A percentile compares a stretch with the other conserved stretches of the same genome.
Conservation (phyloP, 2,329 filamentous ascomycete genomes). For the Alternaria triticina region DNA sequence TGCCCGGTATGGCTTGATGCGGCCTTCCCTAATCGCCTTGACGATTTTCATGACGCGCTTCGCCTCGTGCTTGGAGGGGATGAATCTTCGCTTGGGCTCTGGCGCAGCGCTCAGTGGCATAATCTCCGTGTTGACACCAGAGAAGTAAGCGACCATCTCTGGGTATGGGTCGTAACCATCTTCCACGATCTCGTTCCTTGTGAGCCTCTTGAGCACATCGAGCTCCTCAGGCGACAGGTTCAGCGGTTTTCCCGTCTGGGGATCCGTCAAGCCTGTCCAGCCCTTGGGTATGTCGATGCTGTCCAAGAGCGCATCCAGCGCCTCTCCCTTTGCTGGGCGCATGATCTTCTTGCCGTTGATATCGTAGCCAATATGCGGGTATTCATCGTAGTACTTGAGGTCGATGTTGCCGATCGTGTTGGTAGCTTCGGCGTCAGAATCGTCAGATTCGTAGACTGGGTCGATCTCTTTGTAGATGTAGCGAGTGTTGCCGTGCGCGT, state of each 20-base stretch:
- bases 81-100: constrained; percentile 92
- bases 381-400: constrained; percentile 93
- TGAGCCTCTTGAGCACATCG: constrained; percentile 84
- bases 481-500: constrained; percentile 88
- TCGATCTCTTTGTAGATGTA: constrained; percentile 96
- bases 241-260: constrained; percentile 89
- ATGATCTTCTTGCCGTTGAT: constrained; percentile 99
- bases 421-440: constrained; percentile 77
- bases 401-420: constrained; percentile 98
- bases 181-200: constrained; percentile 84
- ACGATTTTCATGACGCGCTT: constrained; percentile 98
- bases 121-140: constrained; percentile 77
- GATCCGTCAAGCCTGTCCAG: constrained; percentile 95
- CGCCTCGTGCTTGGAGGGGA: constrained; percentile 95
- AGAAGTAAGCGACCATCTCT: constrained; percentile 93
- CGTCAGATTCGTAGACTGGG: constrained; percentile 94
- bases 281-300: constrained; percentile 97
- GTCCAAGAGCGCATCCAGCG: constrained; percentile 89
- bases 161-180: constrained; percentile 94
- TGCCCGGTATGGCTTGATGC: constrained; percentile 88
- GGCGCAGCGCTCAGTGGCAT: constrained; percentile 96
- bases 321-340: constrained; percentile 91
- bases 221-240: constrained; percentile 87
- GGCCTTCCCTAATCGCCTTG: constrained; percentile 90
- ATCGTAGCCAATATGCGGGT: constrained; percentile 97